phyloP scores from a whole-genome alignment of 768 basidiomycete genomes.

The Psilocybe subaeruginosa region DNA sequence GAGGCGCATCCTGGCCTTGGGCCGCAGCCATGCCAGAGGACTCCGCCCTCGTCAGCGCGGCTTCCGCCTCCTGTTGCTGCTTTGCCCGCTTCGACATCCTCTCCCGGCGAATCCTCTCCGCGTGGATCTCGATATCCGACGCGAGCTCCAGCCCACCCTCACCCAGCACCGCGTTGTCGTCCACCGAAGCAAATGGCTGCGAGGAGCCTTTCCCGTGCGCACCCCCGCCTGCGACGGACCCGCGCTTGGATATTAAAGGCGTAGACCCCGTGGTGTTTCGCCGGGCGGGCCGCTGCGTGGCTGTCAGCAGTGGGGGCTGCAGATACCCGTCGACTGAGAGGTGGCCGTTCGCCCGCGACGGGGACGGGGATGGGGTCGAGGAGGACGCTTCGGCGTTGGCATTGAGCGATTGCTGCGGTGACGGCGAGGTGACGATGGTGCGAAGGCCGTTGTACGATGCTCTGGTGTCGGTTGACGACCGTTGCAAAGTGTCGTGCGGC shows the following conservation, averaged over 20 bases:
- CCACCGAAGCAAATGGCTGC: constrained; percentile 33
- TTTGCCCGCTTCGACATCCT: constrained; percentile 73
- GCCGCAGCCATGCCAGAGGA: not conserved
- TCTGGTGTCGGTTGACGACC: constrained; percentile 56
- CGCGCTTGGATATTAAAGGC: constrained; percentile 20
- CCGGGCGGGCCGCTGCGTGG: constrained; percentile 46
- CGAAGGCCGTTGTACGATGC: constrained; percentile 32
- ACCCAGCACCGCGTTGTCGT: constrained; percentile 36
- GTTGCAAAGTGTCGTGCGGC: constrained; percentile 33
- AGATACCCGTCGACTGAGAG: constrained; percentile 47
- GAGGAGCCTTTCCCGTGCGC: constrained; percentile 26
- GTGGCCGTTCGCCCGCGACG: constrained; percentile 26
- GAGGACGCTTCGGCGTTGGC: constrained; percentile 19
- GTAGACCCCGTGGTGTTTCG: constrained; percentile 75
- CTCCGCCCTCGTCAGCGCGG: constrained; percentile 45
- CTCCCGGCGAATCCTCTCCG: constrained; percentile 84
- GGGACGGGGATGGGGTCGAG: constrained; percentile 14
- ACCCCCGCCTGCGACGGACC: not conserved
- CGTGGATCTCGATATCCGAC: constrained; percentile 85
- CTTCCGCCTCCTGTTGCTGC: constrained; percentile 64
- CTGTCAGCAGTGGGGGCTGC: constrained; percentile 47
- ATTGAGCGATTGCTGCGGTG: constrained; percentile 20
- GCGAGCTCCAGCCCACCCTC: constrained; percentile 52
- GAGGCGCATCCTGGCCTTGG: constrained; percentile 54
- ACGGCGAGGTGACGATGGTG: constrained; percentile 22